A percentile compares a stretch with the other conserved stretches of the same genome.
phyloP scores from a whole-genome alignment of 2,329 filamentous ascomycete genomes.

The Alternaria panax region DNA sequence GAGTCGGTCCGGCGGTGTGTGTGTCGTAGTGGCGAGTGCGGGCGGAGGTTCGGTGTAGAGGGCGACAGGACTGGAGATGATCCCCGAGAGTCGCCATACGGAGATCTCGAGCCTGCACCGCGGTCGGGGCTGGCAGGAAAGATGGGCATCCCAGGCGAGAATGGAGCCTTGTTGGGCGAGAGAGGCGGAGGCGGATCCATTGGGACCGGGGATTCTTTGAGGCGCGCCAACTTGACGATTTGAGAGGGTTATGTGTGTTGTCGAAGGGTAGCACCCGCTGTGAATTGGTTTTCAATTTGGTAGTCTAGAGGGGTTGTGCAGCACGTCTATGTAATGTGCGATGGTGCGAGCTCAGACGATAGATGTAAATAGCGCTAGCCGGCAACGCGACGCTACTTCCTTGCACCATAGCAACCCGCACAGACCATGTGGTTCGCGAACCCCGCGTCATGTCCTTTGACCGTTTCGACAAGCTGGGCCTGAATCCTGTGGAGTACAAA shows the following conservation, averaged over 20 bases:
- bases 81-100: conserved; percentile 30
- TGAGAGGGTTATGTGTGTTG: conserved; percentile 15
- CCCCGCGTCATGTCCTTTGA: conserved; percentile 14
- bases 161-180: conserved; percentile 58
- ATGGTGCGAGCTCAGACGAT: conserved; percentile 26
- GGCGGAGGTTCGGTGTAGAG: conserved; percentile 53
- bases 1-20: conserved; percentile 44
- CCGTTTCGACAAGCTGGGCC: background rate
- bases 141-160: conserved; percentile 65
- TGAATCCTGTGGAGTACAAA: background rate
- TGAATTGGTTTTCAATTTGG: conserved; percentile 11
- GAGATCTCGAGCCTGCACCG: conserved; percentile 58
- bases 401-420: conserved; percentile 38
- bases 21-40: conserved; percentile 27
- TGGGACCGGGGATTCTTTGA: conserved; percentile 46
- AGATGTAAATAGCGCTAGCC: conserved; percentile 36
- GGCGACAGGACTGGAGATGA: conserved; percentile 34
- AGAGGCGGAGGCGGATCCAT: conserved; percentile 49
- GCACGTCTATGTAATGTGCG: conserved; percentile 17
- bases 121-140: conserved; percentile 70
- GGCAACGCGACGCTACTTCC: conserved; percentile 27
- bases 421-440: conserved; percentile 14
- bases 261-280: conserved; percentile 11
- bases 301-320: conserved; percentile 20
- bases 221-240: conserved; percentile 48